phyloP scores from a whole-genome alignment of 768 basidiomycete genomes.

The Calocybe cyanea region DNA sequence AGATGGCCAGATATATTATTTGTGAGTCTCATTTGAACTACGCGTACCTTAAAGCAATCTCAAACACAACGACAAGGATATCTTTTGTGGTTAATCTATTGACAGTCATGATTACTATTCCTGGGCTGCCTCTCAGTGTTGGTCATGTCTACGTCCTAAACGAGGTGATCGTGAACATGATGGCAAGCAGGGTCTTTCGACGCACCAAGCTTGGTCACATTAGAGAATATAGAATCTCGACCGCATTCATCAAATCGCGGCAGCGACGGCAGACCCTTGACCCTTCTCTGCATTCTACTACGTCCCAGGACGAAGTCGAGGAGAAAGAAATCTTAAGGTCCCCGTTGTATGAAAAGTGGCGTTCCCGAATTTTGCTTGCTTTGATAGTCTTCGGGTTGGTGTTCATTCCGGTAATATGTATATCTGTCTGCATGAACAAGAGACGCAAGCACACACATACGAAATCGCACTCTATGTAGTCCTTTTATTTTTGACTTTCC shows the following conservation, averaged over 20 bases:
- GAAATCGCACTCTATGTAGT: no score
- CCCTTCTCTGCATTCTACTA: no score
- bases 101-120: not conserved
- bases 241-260: conserved; percentile 6
- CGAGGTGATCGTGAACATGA: conserved; percentile 13
- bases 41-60: not conserved
- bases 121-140: conserved; percentile 4
- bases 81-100: conserved; percentile 10
- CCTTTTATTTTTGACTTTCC: no score
- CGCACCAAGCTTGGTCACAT: conserved; percentile 10
- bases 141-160: conserved; percentile 6
- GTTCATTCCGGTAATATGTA: no score
- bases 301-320: no score
- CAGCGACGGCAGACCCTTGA: no score
- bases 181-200: conserved; percentile 13
- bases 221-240: conserved; percentile 6
- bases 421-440: no score
- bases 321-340: no score
- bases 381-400: no score
- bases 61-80: not conserved
- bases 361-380: no score
- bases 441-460: no score
- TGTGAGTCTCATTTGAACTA: conserved; percentile 19
- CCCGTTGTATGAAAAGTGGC: no score
- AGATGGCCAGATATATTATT: conserved; percentile 29